Evolutionary conservation across 1,284 basidiomycete species (phyloP), one percentile per base, ranked within the genome.

Genomic region (Sanghuangporus weigelae): DNA sequence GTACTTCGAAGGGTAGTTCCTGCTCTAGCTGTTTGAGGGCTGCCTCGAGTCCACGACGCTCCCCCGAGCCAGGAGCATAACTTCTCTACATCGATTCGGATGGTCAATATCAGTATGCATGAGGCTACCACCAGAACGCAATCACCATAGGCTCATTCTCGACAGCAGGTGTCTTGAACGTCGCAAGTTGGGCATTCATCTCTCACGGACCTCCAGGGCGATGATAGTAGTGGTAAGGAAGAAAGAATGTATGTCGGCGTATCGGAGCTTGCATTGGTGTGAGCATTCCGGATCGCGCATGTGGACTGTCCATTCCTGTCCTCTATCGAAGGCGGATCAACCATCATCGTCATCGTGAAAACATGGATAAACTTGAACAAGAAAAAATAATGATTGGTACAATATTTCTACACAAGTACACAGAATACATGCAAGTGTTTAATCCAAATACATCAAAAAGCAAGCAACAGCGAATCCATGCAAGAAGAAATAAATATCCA

Each of bases 111-210:
- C 46, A 59, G 44, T 21, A 16, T 31, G 44, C 7, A 19, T 21
- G n/a, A 42, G 40, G 11, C 10, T 19, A 14, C 16, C 42, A 44
- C 12, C 5, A 7, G 16, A n/a, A 14, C 16, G 44, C 21, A 74
- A 82, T 71, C 70, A 93, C 93, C 91, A 96, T 91, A 58, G 92
- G 90, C 78, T 97, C 95, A 88, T 98, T 98, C 64, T 90, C 83
- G 73, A 94, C 83, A 40, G 76, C 81, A 46, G 94, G 94, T 62
- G 92, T 82, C 73, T 88, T 90, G 85, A 95, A 95, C 14, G 84
- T 70, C 23, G 91, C 93, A 60, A 95, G 87, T 71, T 93, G 87
- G 57, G 89, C 84, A 59, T 80, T 83, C 57, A 82, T 69, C 84
- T 84, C 85, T 58, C 50, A 26, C 57, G 44, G 46, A 57, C 35